Evolutionary conservation across 306 rosid genomes (phyloP), one percentile per base, ranked within the genome.

Genomic region (Begonia masoniana): DNA sequence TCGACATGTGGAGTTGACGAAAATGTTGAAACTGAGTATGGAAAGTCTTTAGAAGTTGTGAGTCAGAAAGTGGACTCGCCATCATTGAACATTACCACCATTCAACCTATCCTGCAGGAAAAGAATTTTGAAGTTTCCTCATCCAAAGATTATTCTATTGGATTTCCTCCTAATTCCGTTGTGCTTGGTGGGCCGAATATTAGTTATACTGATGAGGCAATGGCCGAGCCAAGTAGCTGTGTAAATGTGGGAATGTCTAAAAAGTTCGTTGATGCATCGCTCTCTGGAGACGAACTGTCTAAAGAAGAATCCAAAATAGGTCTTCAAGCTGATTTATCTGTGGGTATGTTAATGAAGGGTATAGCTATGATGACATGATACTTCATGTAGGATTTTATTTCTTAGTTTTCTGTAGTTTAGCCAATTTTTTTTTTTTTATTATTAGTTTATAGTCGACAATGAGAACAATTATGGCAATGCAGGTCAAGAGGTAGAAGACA

Each of bases 291-390:
- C 51, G 70, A 69, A 65, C 73, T 62, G 55, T 74, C 71, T 46
- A 69, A 70, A 67, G 69, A 43, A 72, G 83, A 76, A 64, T 62
- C 80, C 55, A 71, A 59, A 47, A 61, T 74, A 76, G 87, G 95
- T 68, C 74, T 78, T 67, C 75, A 81, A 69, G 85, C 82, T 43
- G 95, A 91, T 72, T 82, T 82, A 56, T 73, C 84, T 10, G 77
- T 78, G 64, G 87, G 87, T 59, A 67, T 80, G 6, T 76, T 78
- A 62, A 56, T 80, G 62, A 62, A 80, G 50, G 94, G 95, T 89
- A 82, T 71, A 58, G 55, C 70, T 55, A 43, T 45, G 47, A 45
- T 23, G 54, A 31, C 45, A 51, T 16, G 15, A n/a, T 43, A 41
- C 51, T 50, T 23, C 39, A 39, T 12, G 45, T 43, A 59, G 51